These are phyloP conservation scores for Arthrinium phaeospermum DNA, from an alignment of 2,329 filamentous ascomycete species.

Conservation along the genomic window DNA sequence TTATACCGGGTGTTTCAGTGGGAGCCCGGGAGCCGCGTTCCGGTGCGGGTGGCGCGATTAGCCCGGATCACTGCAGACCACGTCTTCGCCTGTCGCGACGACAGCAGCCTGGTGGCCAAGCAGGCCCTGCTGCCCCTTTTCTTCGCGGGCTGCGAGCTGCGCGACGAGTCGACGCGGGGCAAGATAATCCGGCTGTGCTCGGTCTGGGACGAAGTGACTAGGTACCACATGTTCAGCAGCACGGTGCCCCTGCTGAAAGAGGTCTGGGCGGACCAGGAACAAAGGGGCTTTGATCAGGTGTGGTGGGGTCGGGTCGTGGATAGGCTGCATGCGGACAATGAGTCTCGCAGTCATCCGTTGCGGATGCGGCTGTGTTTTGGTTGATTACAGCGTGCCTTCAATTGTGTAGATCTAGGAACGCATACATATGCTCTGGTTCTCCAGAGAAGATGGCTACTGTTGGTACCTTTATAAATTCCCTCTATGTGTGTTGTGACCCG, in stretches of 20 bases:
- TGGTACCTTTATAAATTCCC: background rate
- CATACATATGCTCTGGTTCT: background rate
- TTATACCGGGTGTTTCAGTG: conserved; percentile 15
- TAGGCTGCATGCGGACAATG: conserved; percentile 26
- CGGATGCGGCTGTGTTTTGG: background rate
- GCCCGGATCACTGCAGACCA: conserved; percentile 15
- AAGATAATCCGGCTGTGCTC: conserved; percentile 14
- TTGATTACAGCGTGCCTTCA: background rate
- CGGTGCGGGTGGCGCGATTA: background rate
- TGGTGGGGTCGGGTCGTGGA: conserved; percentile 25
- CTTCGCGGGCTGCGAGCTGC: conserved; percentile 21
- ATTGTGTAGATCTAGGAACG: background rate
- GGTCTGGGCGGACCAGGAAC: conserved; percentile 16
- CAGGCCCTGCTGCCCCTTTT: conserved; percentile 21
- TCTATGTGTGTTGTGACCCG: background rate
- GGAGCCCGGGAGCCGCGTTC: background rate
- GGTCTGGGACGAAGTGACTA: conserved; percentile 7
- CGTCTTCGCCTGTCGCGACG: conserved; percentile 19
- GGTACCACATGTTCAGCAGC: conserved; percentile 20
- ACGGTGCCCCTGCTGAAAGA: conserved; percentile 17
- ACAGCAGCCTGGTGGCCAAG: background rate
- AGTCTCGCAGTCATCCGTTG: background rate
- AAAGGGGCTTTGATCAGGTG: conserved; percentile 22
- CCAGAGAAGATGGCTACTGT: background rate
- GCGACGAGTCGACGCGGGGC: background rate